phyloP scores from a whole-genome alignment of 1,139 yeast species.

The Candida dubliniensis region DNA sequence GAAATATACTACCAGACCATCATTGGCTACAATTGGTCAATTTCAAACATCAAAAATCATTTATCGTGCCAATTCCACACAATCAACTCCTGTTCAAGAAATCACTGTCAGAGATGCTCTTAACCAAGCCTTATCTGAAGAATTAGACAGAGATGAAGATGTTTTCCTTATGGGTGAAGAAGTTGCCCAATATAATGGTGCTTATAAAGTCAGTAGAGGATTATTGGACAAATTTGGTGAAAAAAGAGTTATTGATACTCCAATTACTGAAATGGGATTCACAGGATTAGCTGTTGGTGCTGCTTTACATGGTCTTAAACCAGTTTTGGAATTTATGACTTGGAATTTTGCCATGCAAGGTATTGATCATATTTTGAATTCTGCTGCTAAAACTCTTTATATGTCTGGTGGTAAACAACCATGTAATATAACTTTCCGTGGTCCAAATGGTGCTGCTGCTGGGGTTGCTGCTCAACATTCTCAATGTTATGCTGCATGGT shows the following conservation, averaged over 20 bases:
- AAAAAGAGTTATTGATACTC: slow-evolving; percentile 94
- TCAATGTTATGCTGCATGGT: slow-evolving; percentile 97
- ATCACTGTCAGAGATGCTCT: slow-evolving; percentile 97
- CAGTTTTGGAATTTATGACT: slow-evolving; percentile 98
- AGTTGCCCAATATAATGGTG: slow-evolving; percentile 99
- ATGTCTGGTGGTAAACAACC: slow-evolving; percentile 99
- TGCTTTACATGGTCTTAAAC: slow-evolving; percentile 94
- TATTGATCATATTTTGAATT: slow-evolving; percentile 95
- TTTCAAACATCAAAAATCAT: slow-evolving; percentile 38
- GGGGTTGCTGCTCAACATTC: slow-evolving; percentile 99
- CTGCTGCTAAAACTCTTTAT: slow-evolving; percentile 97
- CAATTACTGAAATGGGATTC: slow-evolving; percentile 99
- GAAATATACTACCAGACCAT: slow-evolving; percentile 22
- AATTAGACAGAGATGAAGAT: slow-evolving; percentile 91
- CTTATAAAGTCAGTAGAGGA: slow-evolving; percentile 96
- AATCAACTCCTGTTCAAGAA: slow-evolving; percentile 51
- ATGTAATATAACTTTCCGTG: slow-evolving; percentile 96
- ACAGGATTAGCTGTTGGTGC: slow-evolving; percentile 98
- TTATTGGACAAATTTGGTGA: slow-evolving; percentile 96
- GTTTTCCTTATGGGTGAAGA: slow-evolving; percentile 98
- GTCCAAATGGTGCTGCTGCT: slow-evolving; percentile 99
- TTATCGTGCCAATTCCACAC: slow-evolving; percentile 46
- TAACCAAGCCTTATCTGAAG: slow-evolving; percentile 94
- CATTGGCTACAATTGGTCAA: slow-evolving; percentile 30
- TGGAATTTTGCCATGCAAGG: slow-evolving; percentile 99